Evolutionary conservation across 495 filamentous ascomycete genomes (phyloP).

Genomic region (Aspergillus nidulans): DNA sequence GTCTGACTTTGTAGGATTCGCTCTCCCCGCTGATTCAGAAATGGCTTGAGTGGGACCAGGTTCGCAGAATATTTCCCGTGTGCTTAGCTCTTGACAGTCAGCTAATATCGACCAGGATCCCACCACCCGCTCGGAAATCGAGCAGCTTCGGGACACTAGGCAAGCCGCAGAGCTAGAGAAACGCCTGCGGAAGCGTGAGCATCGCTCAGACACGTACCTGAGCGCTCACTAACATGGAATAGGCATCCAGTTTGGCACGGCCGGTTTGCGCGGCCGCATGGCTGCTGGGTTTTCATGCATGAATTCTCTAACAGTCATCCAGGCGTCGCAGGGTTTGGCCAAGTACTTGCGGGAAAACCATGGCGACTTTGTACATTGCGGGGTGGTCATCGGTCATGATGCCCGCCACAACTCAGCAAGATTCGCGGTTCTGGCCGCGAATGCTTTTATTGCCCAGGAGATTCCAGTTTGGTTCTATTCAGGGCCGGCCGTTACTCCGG

Average conservation of each 20-base stretch:
- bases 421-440: conserved; percentile 61
- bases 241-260: conserved; percentile 68
- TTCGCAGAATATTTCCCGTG: conserved; percentile 18
- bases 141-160: conserved; percentile 45
- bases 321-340: conserved; percentile 68
- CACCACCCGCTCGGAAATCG: conserved; percentile 55
- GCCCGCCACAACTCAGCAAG: conserved; percentile 62
- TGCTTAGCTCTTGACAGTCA: not conserved
- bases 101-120: conserved; percentile 41
- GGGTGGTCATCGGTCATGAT: conserved; percentile 65
- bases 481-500: conserved; percentile 54
- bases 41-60: conserved; percentile 64
- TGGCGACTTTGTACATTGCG: conserved; percentile 34
- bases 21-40: conserved; percentile 37
- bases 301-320: conserved; percentile 67
- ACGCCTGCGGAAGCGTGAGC: conserved; percentile 51
- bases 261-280: conserved; percentile 66
- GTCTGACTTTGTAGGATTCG: conserved; percentile 26
- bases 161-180: conserved; percentile 50
- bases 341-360: conserved; percentile 50
- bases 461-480: conserved; percentile 62
- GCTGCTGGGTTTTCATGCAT: conserved; percentile 66
- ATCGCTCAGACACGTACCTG: not conserved
- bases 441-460: conserved; percentile 57
- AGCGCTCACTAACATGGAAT: not conserved